phyloP scores from a whole-genome alignment of 2,329 filamentous ascomycete genomes.

The Alternaria tenuissima region DNA sequence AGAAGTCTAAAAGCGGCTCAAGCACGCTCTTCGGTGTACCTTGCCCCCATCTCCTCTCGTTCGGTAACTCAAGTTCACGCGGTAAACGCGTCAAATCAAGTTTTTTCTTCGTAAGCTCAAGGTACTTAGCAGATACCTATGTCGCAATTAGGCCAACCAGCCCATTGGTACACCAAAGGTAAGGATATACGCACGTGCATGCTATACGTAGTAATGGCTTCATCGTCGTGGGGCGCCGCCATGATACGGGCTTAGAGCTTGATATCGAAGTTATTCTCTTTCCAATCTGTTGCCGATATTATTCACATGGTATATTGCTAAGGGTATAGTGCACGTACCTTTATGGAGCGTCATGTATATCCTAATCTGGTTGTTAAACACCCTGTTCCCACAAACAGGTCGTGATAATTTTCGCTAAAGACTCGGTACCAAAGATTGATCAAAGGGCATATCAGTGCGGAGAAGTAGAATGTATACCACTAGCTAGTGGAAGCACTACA shows the following conservation, averaged over 20 bases:
- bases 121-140: slow-evolving; percentile 71
- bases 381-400: background rate
- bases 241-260: background rate
- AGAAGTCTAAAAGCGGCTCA: slow-evolving; percentile 72
- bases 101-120: slow-evolving; percentile 72
- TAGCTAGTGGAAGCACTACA: background rate
- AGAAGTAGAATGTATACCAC: background rate
- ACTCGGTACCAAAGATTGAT: background rate
- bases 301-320: background rate
- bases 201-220: slow-evolving; percentile 39
- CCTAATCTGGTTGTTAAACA: background rate
- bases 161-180: background rate
- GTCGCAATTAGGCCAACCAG: background rate
- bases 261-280: background rate
- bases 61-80: slow-evolving; percentile 62
- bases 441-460: background rate
- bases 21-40: slow-evolving; percentile 67
- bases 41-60: slow-evolving; percentile 61
- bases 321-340: background rate
- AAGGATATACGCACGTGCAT: slow-evolving; percentile 42
- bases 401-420: background rate
- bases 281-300: background rate
- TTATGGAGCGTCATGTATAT: background rate
- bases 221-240: slow-evolving; percentile 18
- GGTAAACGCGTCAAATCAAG: slow-evolving; percentile 72